Evolutionary conservation across 164 flowering plant species (phyloP), one percentile per base, ranked within the genome.

Genomic region (Taxillus chinensis): DNA sequence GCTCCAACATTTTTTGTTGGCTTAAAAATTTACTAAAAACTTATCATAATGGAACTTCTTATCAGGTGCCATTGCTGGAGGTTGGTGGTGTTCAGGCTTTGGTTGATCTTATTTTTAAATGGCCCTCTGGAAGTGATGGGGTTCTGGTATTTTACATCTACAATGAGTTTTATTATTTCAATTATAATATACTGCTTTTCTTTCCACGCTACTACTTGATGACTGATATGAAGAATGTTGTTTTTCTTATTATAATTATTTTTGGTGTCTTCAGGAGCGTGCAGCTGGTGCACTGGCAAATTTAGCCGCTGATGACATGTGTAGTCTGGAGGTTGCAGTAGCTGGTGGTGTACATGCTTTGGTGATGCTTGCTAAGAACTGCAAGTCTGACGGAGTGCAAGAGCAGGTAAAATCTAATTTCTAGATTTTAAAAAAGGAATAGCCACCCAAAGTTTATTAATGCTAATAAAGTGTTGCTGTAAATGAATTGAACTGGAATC

Each of bases 271-370:
- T 46, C 74, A 89, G 96, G 96, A 89, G 72, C 93, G 99, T 65
- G 99, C 97, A 17, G 99, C 97, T 66, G 97, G 99, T 65, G 98
- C 99, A 27, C 78, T 95, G 60, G 98, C 98, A 63, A 95, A 95
- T 77, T 84, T 95, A 78, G 98, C 98, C 27, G 98, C 96, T 54
- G 97, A 95, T 82, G 99, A 89, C 63, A 87, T 82, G 68, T 95
- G 96, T 71, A 95, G 97, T 77, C 86, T 83, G 81, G 97, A 86
- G 71, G 90, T 95, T 64, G 93, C 99, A 39, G 14, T 76, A 45
- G 93, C 83, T 41, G 97, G 99, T 64, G 99, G 99, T 61, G 93
- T 95, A 41, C 95, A 85, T 79, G 99, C 99, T 70, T 68, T 95
- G 62, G 97, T 89, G 75, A 87, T 76, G 84, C 95, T 95, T 64